Evolutionary conservation across 352 stramenopile species (phyloP).

Genomic region (Pythium pyrilobum): DNA sequence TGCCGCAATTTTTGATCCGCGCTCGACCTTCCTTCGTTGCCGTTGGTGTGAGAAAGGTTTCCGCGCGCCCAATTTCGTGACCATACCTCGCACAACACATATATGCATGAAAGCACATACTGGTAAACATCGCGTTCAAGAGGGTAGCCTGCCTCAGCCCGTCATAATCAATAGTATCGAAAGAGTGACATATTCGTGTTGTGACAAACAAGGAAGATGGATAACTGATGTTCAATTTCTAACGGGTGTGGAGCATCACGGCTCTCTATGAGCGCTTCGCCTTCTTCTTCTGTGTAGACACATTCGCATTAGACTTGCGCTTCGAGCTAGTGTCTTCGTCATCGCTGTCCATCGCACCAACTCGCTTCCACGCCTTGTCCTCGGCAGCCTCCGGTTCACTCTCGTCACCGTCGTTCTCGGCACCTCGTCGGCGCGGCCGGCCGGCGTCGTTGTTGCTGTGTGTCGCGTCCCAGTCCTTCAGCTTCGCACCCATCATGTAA

Average conservation of each 20-base stretch:
- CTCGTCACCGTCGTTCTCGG: conserved; percentile 27
- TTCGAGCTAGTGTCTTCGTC: conserved; percentile 28
- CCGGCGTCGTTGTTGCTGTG: conserved; percentile 17
- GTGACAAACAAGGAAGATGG: no score
- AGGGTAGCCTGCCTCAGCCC: not conserved
- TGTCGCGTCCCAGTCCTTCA: conserved; percentile 77
- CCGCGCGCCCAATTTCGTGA: conserved; percentile 9
- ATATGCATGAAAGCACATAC: not conserved
- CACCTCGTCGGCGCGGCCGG: conserved; percentile 10
- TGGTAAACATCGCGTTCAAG: no score
- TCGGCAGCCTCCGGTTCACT: conserved; percentile 59
- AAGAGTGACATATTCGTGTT: conserved; percentile 3
- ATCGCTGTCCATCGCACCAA: conserved; percentile 42
- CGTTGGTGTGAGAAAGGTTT: conserved; percentile 18
- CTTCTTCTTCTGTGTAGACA: conserved; percentile 30
- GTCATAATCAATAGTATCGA: not conserved
- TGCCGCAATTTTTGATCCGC: no score
- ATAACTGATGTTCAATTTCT: no score
- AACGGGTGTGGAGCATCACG: not conserved
- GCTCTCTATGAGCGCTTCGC: conserved; percentile 22
- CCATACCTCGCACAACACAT: not conserved
- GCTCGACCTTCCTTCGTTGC: conserved; percentile 1
- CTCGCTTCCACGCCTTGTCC: conserved; percentile 64
- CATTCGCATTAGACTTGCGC: conserved; percentile 25
- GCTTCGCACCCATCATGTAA: conserved; percentile 84